Conservation (phyloP, 805 yeast species). For the Nakazawaea wyomingensis region DNA sequence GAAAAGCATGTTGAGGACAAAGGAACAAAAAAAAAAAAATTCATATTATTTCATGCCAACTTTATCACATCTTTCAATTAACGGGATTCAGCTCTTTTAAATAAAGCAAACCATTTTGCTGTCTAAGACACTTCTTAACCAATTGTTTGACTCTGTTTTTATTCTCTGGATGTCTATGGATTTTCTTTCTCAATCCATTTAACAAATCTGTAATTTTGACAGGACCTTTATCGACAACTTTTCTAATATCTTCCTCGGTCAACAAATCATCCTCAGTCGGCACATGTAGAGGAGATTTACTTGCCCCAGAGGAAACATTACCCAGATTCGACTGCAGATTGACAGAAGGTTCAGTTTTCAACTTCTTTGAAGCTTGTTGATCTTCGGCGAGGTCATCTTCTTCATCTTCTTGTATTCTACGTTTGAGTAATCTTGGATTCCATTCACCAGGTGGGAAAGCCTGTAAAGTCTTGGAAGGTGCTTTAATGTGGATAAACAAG, state of each 20-base stretch:
- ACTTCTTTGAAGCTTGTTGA: slow-evolving; percentile 26
- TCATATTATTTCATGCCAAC: too few species aligned
- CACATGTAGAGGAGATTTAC: slow-evolving; percentile 15
- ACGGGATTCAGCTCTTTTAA: slow-evolving; percentile 7
- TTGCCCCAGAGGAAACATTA: background rate
- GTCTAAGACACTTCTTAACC: slow-evolving; percentile 36
- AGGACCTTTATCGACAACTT: slow-evolving; percentile 52
- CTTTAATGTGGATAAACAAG: slow-evolving; percentile 51
- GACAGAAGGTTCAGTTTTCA: too few species aligned
- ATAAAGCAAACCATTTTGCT: slow-evolving; percentile 11
- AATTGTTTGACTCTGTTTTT: slow-evolving; percentile 52
- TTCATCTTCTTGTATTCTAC: slow-evolving; percentile 22
- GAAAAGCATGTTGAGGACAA: too few species aligned
- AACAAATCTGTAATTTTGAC: slow-evolving; percentile 52
- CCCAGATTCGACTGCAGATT: too few species aligned
- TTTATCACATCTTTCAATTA: too few species aligned
- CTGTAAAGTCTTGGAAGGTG: slow-evolving; percentile 52
- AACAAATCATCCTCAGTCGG: slow-evolving; percentile 33
- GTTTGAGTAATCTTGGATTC: slow-evolving; percentile 59
- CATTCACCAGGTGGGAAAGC: slow-evolving; percentile 79
- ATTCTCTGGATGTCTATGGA: slow-evolving; percentile 60
- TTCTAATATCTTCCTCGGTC: slow-evolving; percentile 68
- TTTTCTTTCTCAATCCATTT: slow-evolving; percentile 52
- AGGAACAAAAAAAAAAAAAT: too few species aligned
- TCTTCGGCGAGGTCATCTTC: slow-evolving; percentile 13